Evolutionary conservation across 2,329 filamentous ascomycete species (phyloP), one percentile per base, ranked within the genome.

Genomic region (Colletotrichum higginsianum): DNA sequence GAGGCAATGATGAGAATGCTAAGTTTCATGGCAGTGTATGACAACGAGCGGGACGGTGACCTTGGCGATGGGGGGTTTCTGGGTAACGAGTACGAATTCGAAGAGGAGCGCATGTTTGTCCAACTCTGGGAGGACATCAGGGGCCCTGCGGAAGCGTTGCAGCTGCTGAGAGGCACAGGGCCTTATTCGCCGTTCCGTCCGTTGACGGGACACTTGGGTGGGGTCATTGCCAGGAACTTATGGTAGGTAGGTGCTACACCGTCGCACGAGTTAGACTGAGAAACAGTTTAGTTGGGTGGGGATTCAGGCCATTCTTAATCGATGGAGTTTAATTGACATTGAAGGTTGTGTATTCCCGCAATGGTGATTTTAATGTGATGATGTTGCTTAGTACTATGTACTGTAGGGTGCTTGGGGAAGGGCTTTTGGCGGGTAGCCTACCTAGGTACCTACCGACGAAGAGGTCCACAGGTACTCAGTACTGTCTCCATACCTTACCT

Each of bases 71-170:
- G 44, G 61, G 61, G 18, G 21, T 38, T 38, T 38, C 9, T 9
- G 35, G 16, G 55, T 5, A 67, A 56, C 49, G 56, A 56, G 23
- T 67, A 50, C 15, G 30, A 61, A 13, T 21, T 15, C 1, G 18
- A 61, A 18, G 67, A 70, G 42, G 62, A 70, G 47, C 16, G 46
- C n/a, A 61, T 67, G 55, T 61, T 66, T 23, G 15, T 49, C 15
- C 44, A 49, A 4, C 30, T 66, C n/a, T 67, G 49, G 62, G 40
- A 42, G 23, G 67, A 66, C 4, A 35, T 58, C 38, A 46, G 49
- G 42, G 55, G 62, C 6, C 26, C 67, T 13, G 49, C 40, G n/a
- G 67, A 38, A 23, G 55, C 40, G 12, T 23, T 60, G 23, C 52
- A 42, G 55, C 40, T 56, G 35, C 23, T 64, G 13, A 64, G 50